These are phyloP conservation scores for Inga leiocalycina DNA, from an alignment of 306 rosid genomes.

Conservation along the genomic window DNA sequence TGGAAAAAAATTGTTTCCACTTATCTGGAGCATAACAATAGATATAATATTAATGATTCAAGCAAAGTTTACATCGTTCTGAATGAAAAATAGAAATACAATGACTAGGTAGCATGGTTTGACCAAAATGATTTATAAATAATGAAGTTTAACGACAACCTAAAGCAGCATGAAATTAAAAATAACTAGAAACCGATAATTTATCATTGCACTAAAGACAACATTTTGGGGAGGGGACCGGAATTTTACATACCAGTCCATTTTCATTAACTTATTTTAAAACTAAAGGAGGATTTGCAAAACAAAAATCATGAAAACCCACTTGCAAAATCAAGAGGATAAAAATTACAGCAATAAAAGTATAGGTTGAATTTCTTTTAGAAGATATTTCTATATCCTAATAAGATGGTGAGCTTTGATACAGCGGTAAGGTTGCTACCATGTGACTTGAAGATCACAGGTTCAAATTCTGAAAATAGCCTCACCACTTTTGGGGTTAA, in stretches of 20 bases:
- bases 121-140: not conserved
- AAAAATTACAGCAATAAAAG: constrained; percentile 1
- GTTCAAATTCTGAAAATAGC: too few relatives aligned
- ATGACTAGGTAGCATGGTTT: not conserved
- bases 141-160: not conserved
- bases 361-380: not conserved
- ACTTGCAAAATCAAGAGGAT: constrained; percentile 8
- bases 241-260: not conserved
- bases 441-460: too few relatives aligned
- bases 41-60: not conserved
- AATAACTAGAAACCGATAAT: not conserved
- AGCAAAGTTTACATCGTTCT: not conserved
- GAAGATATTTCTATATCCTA: not conserved
- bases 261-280: not conserved
- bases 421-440: too few relatives aligned
- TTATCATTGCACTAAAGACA: not conserved
- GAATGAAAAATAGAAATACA: not conserved
- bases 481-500: too few relatives aligned
- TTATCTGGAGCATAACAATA: not conserved
- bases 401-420: not conserved
- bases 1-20: not conserved
- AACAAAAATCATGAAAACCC: constrained; percentile 6
- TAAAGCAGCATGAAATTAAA: not conserved
- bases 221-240: not conserved
- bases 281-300: not conserved